Evolutionary conservation across 352 stramenopile genomes (phyloP), one percentile per base, ranked within the genome.

Genomic region (Globisporangium paroecandrum): DNA sequence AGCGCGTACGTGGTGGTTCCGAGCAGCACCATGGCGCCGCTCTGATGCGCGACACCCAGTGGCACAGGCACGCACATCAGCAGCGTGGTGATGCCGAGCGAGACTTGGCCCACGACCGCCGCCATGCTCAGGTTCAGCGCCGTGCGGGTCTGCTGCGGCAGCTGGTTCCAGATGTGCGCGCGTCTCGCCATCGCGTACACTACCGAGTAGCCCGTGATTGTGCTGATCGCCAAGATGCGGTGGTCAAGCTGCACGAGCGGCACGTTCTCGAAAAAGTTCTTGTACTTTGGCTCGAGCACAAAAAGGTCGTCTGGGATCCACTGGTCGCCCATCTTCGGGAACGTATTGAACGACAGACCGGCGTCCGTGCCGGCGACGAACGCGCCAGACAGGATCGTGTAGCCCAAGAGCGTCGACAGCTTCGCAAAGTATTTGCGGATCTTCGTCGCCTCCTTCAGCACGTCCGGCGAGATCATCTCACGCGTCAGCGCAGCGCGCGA

Each of bases 311-410:
- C 85, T 4, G 98, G 97, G 60, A 99, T 97, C 93, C 93, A 98
- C 64, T 96, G 77, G 32, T 87, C 90, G 65, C 83, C 87, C 96
- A 99, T 99, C 72, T 98, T 97, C 7, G 98, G 98, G 71, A 97
- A 99, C 24, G 91, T 98, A 79, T 99, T 99, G 91, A 97, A 99
- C 2, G 97, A 97, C 70, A 98, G 91, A 29, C 98, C 98, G 4
- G 98, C 98, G 81, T 99, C 97, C 69, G 98, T 99, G n/a, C 98
- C 98, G 7, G 97, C 97, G 4, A 99, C 98, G 53, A 99, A 99
- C 20, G 97, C 98, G 15, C 88, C 88, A 25, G 88, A 96, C 46
- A 94, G 58, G 63, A 96, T 94, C 46, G 88, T 96, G 73, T 88
- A 91, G 41, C 86, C 88, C 0, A 96, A 68, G 60, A 90, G 70